Evolutionary conservation across 2,329 filamentous ascomycete species (phyloP).

Genomic region (Scedosporium aurantiacum): DNA sequence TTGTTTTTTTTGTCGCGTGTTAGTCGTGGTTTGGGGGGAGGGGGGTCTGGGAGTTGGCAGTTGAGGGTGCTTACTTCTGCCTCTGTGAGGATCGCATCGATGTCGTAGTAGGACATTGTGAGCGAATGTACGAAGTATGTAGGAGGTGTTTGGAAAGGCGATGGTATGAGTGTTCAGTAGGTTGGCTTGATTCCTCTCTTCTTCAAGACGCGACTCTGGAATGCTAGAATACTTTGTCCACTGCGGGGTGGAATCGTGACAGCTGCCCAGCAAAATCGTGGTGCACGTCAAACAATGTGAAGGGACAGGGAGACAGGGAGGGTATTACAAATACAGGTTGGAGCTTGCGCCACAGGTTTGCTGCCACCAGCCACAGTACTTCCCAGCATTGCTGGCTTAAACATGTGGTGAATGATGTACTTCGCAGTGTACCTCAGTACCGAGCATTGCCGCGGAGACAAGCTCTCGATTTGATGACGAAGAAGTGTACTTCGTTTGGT

Average conservation of each 20-base stretch:
- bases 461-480: background rate
- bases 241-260: too few species aligned
- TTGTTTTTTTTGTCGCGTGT: background rate
- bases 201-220: too few species aligned
- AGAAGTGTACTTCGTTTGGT: background rate
- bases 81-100: constrained; percentile 75
- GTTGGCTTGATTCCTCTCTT: too few species aligned
- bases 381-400: background rate
- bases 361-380: background rate
- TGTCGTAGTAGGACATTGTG: constrained; percentile 68
- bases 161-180: too few species aligned
- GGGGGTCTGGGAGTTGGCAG: constrained; percentile 7
- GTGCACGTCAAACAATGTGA: too few species aligned
- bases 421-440: background rate
- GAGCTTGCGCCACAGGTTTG: background rate
- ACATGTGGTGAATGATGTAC: background rate
- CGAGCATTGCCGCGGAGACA: background rate
- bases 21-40: constrained; percentile 25
- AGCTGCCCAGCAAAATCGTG: too few species aligned
- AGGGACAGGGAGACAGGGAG: too few species aligned
- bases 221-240: too few species aligned
- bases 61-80: constrained; percentile 48
- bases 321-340: too few species aligned
- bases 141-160: background rate
- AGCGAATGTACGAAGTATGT: background rate